Base-by-base conservation (phyloP, 179 eudicot species). In the Beta corolliflora region DNA sequence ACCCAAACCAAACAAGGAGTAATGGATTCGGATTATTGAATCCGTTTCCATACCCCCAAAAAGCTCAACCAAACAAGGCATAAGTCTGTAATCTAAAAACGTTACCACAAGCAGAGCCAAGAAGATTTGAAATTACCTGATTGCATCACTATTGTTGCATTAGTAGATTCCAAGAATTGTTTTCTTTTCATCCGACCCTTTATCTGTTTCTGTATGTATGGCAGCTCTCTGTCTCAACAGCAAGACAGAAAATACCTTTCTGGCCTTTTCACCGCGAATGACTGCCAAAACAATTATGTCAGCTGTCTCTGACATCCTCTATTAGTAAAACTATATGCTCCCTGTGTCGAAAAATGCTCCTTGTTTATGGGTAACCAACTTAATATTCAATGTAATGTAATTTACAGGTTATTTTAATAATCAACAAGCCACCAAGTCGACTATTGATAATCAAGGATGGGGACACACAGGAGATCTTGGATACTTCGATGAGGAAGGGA, bases 381-480 rank as follows among this genome's bases (percentile, higher is more conserved):
- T 23, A 29, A 29, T 73, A 23, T 45, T 69, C 12, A 5, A 23
- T 72, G 5, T 72, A 7, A 9, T 61, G 15, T 56, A 21, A 5
- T 78, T 12, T 50, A 55, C 77, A 84, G 97, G 93, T 71, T 91
- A 93, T 79, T 83, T 80, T 55, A 86, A 89, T 67, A 92, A 92
- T 80, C 85, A 85, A 46, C 71, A 90, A 77, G 95, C 95, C 71
- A 92, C 93, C 44, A 83, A 82, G 81, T 83, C 80, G 44, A 91
- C 94, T 13, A 89, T 90, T 71, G 95, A 93, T 81, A 76, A 81
- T 67, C 88, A 89, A 69, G 94, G 94, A 3, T 93, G 96, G 97
- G 81, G 92, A 48, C 96, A 89, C 76, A 91, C 96, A 2, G 98
- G 97, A 54, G 98, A 93, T 89, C 86, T 93, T 52, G 94, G 98